Percentiles rank a stretch among this genome's conserved stretches.
Evolutionary conservation across 768 basidiomycete genomes (phyloP).

Genomic region (Tephrocybe sp.): DNA sequence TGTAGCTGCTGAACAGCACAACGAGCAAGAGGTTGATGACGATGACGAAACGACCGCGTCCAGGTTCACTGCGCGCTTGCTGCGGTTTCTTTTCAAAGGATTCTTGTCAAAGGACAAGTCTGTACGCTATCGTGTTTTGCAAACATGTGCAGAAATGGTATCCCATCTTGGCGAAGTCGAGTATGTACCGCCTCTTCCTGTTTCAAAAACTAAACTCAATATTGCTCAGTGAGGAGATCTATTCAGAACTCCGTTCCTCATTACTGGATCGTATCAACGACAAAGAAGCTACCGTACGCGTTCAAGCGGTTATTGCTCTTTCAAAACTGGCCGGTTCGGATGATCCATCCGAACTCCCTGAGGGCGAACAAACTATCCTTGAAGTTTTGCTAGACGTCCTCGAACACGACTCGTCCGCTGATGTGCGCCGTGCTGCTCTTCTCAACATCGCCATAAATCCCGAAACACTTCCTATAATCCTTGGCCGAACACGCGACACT

Average conservation of each 20-base stretch:
- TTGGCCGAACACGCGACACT: constrained; percentile 76
- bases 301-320: constrained; percentile 78
- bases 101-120: constrained; percentile 86
- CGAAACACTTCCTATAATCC: constrained; percentile 59
- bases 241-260: constrained; percentile 52
- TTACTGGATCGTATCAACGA: constrained; percentile 75
- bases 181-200: constrained; percentile 42
- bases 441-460: constrained; percentile 62
- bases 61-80: constrained; percentile 62
- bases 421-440: constrained; percentile 81
- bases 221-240: constrained; percentile 71
- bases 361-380: constrained; percentile 48
- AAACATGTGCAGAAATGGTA: constrained; percentile 77
- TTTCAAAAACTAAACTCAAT: constrained; percentile 2
- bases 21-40: constrained; percentile 38
- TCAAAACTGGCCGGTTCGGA: constrained; percentile 75
- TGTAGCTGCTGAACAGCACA: constrained; percentile 39
- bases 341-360: constrained; percentile 50
- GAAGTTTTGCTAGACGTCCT: constrained; percentile 69
- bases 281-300: constrained; percentile 73
- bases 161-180: constrained; percentile 81
- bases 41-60: constrained; percentile 59
- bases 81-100: constrained; percentile 70
- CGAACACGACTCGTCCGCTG: constrained; percentile 75
- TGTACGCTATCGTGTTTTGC: constrained; percentile 77